Conservation (phyloP, 2,329 filamentous ascomycete species). For the Canariomyces notabilis region DNA sequence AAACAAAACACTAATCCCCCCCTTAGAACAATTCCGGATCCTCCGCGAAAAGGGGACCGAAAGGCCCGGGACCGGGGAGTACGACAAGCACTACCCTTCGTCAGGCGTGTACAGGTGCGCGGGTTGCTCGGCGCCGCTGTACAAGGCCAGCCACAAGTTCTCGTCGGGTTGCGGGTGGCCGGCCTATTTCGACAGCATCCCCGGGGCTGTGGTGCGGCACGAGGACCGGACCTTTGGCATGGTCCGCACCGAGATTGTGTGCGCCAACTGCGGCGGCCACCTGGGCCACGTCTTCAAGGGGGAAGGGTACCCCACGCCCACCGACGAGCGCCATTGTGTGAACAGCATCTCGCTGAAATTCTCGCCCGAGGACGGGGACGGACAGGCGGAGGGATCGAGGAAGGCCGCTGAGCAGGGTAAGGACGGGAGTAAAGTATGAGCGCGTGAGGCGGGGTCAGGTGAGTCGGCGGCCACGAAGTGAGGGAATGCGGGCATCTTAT, state of each 20-base stretch:
- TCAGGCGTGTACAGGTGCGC: constrained; percentile 82
- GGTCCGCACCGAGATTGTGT: constrained; percentile 87
- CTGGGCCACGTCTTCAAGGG: constrained; percentile 90
- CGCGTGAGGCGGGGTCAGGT: no score
- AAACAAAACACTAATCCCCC: background rate
- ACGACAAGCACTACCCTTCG: constrained; percentile 76
- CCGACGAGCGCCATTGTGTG: constrained; percentile 94
- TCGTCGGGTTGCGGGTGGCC: constrained; percentile 96
- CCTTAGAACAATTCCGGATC: constrained; percentile 86
- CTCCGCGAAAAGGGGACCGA: constrained; percentile 92
- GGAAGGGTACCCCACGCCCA: constrained; percentile 77
- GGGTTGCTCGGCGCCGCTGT: constrained; percentile 80
- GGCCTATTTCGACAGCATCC: constrained; percentile 93
- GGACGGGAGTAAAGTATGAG: constrained; percentile 11
- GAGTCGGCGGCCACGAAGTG: no score
- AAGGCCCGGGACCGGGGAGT: constrained; percentile 70
- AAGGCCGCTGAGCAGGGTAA: constrained; percentile 27
- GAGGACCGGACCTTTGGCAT: constrained; percentile 75
- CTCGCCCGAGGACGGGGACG: constrained; percentile 57
- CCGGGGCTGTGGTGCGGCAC: constrained; percentile 80
- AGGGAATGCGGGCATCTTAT: no score
- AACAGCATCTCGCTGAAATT: constrained; percentile 92
- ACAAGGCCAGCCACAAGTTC: constrained; percentile 93
- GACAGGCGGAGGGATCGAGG: no score
- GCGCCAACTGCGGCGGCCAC: constrained; percentile 89